Evolutionary conservation across 1,284 basidiomycete genomes (phyloP), one percentile per base, ranked within the genome.

Genomic region (Ustilago esculenta): DNA sequence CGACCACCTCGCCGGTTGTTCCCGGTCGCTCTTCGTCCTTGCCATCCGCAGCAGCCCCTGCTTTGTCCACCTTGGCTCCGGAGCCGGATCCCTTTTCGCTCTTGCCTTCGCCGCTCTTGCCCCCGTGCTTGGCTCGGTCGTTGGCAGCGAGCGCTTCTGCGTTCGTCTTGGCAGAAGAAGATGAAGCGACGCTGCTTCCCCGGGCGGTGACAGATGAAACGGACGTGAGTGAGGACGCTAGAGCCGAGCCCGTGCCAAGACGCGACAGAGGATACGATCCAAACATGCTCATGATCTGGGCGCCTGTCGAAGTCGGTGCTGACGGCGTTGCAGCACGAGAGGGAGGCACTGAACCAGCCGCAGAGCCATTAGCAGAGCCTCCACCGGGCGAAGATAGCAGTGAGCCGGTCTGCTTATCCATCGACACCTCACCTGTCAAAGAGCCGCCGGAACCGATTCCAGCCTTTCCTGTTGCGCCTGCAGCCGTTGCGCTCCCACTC

Each of bases 251-350:
- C 14, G 73, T 70, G 1, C 72, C 72, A 9, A 77, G 58, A 4
- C 75, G 60, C 9, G 75, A 76, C 4, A 76, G 51, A 5, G 75
- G 75, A 25, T 77, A 76, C 17, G 61, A 52, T 21, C 66, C 66
- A 20, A 77, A 71, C 57, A 77, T 72, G 59, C 60, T 73, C 75
- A 75, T 75, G 47, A 77, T 65, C 32, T 52, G 64, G 1, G 73
- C 52, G 7, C 63, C 60, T 14, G 71, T 51, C 5, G 67, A 65
- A 2, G 57, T 49, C 10, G 67, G 59, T 4, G 51, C 59, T 12
- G 66, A 69, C 2, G 65, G 65, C 7, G 65, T 68, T 11, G 58
- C 50, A 9, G 65, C 32, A 7, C 65, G 57, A 17, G 66, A 69
- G n/a, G 54, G 54, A 20, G 55, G 51, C 2, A 47, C 54, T 4